Evolutionary conservation across 2,329 filamentous ascomycete species (phyloP).

Genomic region (Fusarium caatingaense): DNA sequence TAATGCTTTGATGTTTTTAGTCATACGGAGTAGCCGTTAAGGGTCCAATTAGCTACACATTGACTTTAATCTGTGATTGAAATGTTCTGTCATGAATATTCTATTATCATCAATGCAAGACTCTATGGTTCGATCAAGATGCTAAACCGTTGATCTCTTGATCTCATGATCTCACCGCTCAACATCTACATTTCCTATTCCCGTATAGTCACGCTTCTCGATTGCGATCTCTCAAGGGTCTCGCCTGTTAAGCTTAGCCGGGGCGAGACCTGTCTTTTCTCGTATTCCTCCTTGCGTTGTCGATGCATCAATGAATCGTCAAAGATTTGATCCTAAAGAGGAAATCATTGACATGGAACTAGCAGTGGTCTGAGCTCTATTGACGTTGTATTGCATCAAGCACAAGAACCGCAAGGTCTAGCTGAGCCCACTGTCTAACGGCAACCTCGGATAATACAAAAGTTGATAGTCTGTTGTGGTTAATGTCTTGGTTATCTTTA

Average conservation of each 20-base stretch:
- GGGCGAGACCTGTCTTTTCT: conserved; percentile 21
- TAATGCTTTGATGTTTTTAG: neutral
- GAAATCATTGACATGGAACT: conserved; percentile 5
- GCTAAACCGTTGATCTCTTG: neutral
- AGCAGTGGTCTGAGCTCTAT: conserved; percentile 23
- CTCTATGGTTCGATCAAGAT: conserved; percentile 1
- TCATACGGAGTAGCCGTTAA: conserved; percentile 14
- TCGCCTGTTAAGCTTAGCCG: conserved; percentile 17
- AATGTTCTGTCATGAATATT: neutral
- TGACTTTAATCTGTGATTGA: neutral
- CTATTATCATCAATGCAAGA: neutral
- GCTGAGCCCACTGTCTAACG: neutral
- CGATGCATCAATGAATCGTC: conserved; percentile 17
- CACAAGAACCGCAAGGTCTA: neutral
- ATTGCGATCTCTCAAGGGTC: conserved; percentile 17
- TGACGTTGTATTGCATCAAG: conserved; percentile 5
- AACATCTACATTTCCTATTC: neutral
- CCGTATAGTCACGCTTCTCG: neutral
- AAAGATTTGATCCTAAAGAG: conserved; percentile 11
- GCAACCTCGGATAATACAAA: conserved; percentile 7
- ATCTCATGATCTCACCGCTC: conserved; percentile 38
- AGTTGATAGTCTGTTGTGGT: neutral
- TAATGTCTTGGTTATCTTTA: neutral
- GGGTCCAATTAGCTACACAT: neutral
- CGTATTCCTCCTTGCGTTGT: conserved; percentile 38